Evolutionary conservation across 164 flowering plant genomes (phyloP), one percentile per base, ranked within the genome.

Genomic region (Magnolia officinalis): DNA sequence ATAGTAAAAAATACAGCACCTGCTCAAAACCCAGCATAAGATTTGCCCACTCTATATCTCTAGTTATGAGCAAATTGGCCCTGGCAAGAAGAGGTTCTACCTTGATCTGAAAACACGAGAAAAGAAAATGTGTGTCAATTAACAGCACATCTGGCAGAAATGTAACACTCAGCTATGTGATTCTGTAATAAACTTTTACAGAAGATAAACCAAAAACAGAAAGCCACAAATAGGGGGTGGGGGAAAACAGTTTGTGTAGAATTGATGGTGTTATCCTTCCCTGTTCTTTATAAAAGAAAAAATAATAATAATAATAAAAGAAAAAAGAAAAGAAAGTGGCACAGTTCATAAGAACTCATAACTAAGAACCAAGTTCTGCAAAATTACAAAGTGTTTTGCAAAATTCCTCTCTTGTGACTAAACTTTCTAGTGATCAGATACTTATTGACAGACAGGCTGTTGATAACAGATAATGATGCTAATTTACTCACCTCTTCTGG

Each of bases 21-120:
- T 96, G 98, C 89, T 96, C 97, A 89, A 94, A 89, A 78, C 97
- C 99, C 81, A 94, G 80, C 51, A 90, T 83, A 77, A 96, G 90
- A 84, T 94, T 96, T 78, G 94, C 97, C 99, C 98, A 96, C 81
- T 96, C 99, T 82, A 96, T 92, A 82, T 92, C 91, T 84, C 99
- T 87, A 1, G 96, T 92, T 63, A 96, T 89, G 73, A 96, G 84
- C 86, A 96, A 86, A 86, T 91, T 92, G 72, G 99, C 89, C 85
- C 97, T 87, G 9, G 95, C 93, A 86, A 96, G 97, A 87, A 96
- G 94, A 75, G 92, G 89, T 20, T 92, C 94, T 79, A 92, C 77
- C 76, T 71, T 80, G 73, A 72, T 86, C 99, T 96, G 81, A 45
- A 81, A 82, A 78, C 23, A 29, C 9, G 23, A 72, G 11, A 24